Conservation (phyloP, 805 yeast genomes). For the Candida hungchunana region DNA sequence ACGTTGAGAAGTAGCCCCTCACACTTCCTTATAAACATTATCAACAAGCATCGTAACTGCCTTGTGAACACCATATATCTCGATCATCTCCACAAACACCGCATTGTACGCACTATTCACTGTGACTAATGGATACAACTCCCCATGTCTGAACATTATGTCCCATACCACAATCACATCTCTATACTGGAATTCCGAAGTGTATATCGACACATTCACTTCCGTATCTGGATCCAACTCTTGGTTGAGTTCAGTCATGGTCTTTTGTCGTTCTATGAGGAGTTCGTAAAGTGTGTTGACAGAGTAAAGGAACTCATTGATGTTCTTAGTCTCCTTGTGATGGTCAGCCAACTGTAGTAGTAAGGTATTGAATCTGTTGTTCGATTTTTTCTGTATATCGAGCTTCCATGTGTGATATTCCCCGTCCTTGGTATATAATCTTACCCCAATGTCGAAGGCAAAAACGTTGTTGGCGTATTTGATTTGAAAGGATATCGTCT, state of each 20-base stretch:
- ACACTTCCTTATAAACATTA: too few species aligned
- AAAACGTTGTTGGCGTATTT: constrained; percentile 11
- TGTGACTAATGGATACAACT: constrained; percentile 8
- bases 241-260: constrained; percentile 7
- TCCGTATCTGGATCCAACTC: constrained; percentile 4
- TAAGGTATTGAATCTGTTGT: constrained; percentile 22
- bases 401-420: constrained; percentile 15
- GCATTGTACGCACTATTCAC: constrained; percentile 13
- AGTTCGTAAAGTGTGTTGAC: constrained; percentile 18
- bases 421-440: constrained; percentile 10
- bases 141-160: constrained; percentile 10
- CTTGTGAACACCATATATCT: constrained; percentile 10
- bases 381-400: constrained; percentile 14
- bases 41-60: constrained; percentile 11
- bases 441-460: constrained; percentile 14
- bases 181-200: constrained; percentile 2
- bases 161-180: constrained; percentile 13
- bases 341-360: constrained; percentile 8
- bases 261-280: constrained; percentile 10
- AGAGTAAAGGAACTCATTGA: constrained; percentile 19
- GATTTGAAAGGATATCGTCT: constrained; percentile 19
- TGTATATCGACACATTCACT: not conserved
- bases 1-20: too few species aligned
- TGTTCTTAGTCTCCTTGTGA: constrained; percentile 14
- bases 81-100: constrained; percentile 13